Percentiles rank a stretch among this genome's conserved stretches.
phyloP scores from a whole-genome alignment of 2,329 filamentous ascomycete genomes.

The Aspergillus sp. region DNA sequence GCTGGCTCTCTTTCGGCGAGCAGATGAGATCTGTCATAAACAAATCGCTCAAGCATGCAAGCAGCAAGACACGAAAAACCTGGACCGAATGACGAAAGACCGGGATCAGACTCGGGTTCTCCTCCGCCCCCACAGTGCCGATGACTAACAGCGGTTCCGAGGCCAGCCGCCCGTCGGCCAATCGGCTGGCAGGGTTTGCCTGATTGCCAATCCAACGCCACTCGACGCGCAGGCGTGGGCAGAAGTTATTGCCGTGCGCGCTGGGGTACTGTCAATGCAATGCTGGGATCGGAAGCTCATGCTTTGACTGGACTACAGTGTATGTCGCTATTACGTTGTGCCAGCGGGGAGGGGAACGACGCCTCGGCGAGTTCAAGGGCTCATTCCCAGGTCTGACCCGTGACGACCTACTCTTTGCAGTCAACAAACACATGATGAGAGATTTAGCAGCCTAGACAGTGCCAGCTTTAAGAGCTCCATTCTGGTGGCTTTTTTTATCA shows the following conservation, averaged over 20 bases:
- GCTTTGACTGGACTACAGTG: neutral
- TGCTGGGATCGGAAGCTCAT: slow-evolving; percentile 5
- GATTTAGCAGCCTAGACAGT: neutral
- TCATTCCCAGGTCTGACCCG: neutral
- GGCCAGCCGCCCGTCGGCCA: slow-evolving; percentile 21
- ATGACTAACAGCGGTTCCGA: slow-evolving; percentile 14
- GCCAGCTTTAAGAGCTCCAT: slow-evolving; percentile 1
- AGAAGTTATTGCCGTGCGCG: slow-evolving; percentile 34
- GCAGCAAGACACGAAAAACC: slow-evolving; percentile 4
- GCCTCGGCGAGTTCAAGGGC: neutral
- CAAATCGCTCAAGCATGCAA: slow-evolving; percentile 1
- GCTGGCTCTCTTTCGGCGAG: neutral
- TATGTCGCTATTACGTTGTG: neutral
- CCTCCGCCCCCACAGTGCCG: slow-evolving; percentile 7
- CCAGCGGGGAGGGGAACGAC: no score
- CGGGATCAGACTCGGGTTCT: slow-evolving; percentile 16
- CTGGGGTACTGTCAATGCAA: neutral
- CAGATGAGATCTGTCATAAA: neutral
- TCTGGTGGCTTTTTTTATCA: neutral
- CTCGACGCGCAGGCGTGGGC: slow-evolving; percentile 24
- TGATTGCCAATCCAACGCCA: slow-evolving; percentile 22
- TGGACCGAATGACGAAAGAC: slow-evolving; percentile 21
- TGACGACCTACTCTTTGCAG: neutral
- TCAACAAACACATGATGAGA: slow-evolving; percentile 6
- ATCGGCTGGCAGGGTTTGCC: slow-evolving; percentile 21